These are phyloP conservation scores for Flaveria ramosissima DNA, from an alignment of 129 eudicot species.

Conservation along the genomic window DNA sequence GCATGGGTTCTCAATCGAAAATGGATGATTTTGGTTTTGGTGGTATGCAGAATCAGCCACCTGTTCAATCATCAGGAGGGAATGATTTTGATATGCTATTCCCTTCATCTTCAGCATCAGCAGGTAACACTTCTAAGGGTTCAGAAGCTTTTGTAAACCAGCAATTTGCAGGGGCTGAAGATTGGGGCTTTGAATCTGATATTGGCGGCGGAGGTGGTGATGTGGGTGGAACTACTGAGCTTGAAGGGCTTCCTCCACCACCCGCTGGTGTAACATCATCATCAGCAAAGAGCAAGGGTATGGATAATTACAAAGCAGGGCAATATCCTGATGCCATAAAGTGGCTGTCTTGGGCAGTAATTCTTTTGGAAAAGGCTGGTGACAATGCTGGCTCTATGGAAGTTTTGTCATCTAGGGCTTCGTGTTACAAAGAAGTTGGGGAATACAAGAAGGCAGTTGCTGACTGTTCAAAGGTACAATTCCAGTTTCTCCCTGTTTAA, in stretches of 20 bases:
- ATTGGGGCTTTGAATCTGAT: constrained; percentile 64
- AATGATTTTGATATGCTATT: constrained; percentile 70
- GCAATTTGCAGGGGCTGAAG: constrained; percentile 72
- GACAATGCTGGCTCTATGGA: constrained; percentile 61
- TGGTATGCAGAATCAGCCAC: constrained; percentile 42
- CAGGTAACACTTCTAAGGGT: constrained; percentile 39
- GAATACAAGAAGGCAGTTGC: constrained; percentile 99
- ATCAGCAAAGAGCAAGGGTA: constrained; percentile 79
- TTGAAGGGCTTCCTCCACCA: constrained; percentile 98
- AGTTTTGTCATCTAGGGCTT: constrained; percentile 75
- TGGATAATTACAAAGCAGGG: constrained; percentile 91
- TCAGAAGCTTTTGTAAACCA: constrained; percentile 41
- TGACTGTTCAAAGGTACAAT: constrained; percentile 89
- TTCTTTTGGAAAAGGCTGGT: constrained; percentile 74
- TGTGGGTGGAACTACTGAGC: constrained; percentile 74
- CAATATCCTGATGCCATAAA: constrained; percentile 96
- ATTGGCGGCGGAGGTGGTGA: constrained; percentile 76
- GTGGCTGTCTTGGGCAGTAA: constrained; percentile 95
- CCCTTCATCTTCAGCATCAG: constrained; percentile 42
- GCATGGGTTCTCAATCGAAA: constrained; percentile 41
- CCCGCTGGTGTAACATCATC: constrained; percentile 81
- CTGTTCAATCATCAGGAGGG: constrained; percentile 51
- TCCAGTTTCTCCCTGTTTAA: background rate
- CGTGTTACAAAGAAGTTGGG: constrained; percentile 97
- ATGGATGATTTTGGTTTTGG: constrained; percentile 61